Percentiles rank a stretch among this genome's conserved stretches.
These are phyloP conservation scores for Madurella fahalii DNA, from an alignment of 2,329 filamentous ascomycete genomes.

Conservation along the genomic window DNA sequence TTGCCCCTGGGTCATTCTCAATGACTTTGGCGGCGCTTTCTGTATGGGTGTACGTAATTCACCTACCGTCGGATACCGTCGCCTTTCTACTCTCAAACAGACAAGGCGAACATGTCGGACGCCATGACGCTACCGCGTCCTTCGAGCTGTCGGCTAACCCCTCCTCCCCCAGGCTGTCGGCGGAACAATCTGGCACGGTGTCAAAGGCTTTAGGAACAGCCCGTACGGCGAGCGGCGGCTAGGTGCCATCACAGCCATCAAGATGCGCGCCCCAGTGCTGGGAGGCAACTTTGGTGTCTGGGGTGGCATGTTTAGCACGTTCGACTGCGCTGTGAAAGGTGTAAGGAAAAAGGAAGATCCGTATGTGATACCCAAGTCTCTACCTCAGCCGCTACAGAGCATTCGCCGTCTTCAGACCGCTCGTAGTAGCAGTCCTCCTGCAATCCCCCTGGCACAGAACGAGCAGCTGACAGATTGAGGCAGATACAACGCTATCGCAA, in stretches of 20 bases:
- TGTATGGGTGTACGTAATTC: constrained; percentile 77
- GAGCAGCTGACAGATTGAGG: neutral
- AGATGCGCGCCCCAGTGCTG: constrained; percentile 91
- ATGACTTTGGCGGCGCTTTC: constrained; percentile 96
- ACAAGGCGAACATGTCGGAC: neutral
- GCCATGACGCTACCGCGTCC: neutral
- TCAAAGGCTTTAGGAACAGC: constrained; percentile 89
- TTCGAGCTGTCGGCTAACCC: constrained; percentile 5
- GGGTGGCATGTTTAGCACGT: constrained; percentile 93
- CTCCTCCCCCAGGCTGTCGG: constrained; percentile 57
- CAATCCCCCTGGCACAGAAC: neutral
- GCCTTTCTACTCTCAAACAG: neutral
- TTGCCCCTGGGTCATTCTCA: constrained; percentile 93
- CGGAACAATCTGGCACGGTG: constrained; percentile 89
- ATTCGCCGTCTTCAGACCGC: neutral
- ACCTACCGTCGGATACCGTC: neutral
- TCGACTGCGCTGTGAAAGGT: constrained; percentile 95
- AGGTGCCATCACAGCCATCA: constrained; percentile 94
- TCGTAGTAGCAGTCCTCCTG: neutral
- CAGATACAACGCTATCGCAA: constrained; percentile 72
- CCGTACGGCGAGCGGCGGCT: constrained; percentile 92
- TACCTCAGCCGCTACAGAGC: neutral
- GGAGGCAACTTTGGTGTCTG: constrained; percentile 95
- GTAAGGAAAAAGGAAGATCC: constrained; percentile 94
- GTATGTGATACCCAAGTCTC: constrained; percentile 35